Base-by-base conservation (phyloP, 2,329 filamentous ascomycete species). In the Aspergillus brunneoviolaceus region DNA sequence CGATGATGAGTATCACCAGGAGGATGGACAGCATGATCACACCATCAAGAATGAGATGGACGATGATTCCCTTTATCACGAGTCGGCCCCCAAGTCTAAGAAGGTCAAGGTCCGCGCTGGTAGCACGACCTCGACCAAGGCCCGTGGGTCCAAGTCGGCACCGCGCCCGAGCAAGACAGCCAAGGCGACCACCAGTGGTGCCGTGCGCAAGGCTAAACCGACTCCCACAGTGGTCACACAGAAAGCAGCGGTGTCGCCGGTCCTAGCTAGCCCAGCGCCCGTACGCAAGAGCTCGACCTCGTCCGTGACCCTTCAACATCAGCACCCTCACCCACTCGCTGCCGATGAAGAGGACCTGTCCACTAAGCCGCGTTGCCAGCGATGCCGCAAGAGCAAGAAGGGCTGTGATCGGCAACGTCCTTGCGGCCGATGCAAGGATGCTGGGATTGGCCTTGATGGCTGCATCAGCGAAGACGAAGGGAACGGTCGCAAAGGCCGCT, bases 321-420 rank as follows among this genome's bases (percentile, higher is more conserved):
- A 84, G 63, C 86, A 86, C 72, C 84, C 87, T 68, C 81, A 85
- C 65, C 84, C 84, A 63, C 78, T 86, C 47, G 85, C 82, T 51
- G 81, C 82, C 33, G 91, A 92, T 66, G 91, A 96, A 66, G 93
- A 97, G 66, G 93, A 97, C 59, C 81, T 98, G 21, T 97, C 94
- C 0, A 93, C 90, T 66, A 97, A 98, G 79, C 95, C 95, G 59
- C 92, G 95, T 64, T 99, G 95, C 82, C 95, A 99, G 76, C 90
- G 95, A 60, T 99, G 95, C 83, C 90, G 95, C 71, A 99, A 99
- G 86, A 98, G 94, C 80, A 99, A 99, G 84, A 99, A 99, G 80
- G 95, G 95, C 12, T 99, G 95, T 74, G 95, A 99, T 80, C 89
- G 95, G 60, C 95, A 98, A 78, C 89, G 95, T 45, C 95, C 95